Evolutionary conservation across 441 rosid genomes (phyloP), one percentile per base, ranked within the genome.

Genomic region (Biscutella laevigata): DNA sequence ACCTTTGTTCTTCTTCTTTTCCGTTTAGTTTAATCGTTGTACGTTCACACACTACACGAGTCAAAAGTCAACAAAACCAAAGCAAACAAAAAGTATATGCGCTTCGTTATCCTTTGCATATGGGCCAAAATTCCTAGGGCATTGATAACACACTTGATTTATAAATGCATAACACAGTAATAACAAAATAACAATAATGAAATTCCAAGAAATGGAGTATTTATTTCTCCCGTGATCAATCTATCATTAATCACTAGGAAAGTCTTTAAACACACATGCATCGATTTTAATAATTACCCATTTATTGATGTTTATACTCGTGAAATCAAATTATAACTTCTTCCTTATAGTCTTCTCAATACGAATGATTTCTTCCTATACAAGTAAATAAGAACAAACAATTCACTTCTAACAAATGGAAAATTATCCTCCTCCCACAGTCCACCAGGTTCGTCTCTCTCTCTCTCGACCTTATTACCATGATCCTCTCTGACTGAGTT

Each of bases 1-100:
- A 33, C 37, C 37, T 61, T 52, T 43, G 25, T 42, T 52, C 44
- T 4, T 61, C 46, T 30, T 43, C 30, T 43, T 34, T 20, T 43
- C 60, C 25, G 26, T 28, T 47, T 20, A 28, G 40, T 49, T n/a
- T 52, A 20, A 19, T 13, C 35, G 37, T 13, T 32, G 30, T 25
- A 42, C 8, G 45, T 52, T 42, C 36, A 61, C 37, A 60, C 27
- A 8, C n/a, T 6, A 7, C 1, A 10, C 39, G 19, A 27, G 11
- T 11, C 32, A 43, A 34, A 27, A 26, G 46, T 61, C 46, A 26
- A 52, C 24, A 24, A 12, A 33, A 9, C 25, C 3, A 17, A 25
- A 14, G 6, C 0, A 9, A 5, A 24, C 24, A 8, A 5, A 19
- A 43, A 7, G 14, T 11, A 9, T 15, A 6, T 9, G 47, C 4